Evolutionary conservation across 495 filamentous ascomycete species (phyloP).

Genomic region (Aspergillus homomorphus): DNA sequence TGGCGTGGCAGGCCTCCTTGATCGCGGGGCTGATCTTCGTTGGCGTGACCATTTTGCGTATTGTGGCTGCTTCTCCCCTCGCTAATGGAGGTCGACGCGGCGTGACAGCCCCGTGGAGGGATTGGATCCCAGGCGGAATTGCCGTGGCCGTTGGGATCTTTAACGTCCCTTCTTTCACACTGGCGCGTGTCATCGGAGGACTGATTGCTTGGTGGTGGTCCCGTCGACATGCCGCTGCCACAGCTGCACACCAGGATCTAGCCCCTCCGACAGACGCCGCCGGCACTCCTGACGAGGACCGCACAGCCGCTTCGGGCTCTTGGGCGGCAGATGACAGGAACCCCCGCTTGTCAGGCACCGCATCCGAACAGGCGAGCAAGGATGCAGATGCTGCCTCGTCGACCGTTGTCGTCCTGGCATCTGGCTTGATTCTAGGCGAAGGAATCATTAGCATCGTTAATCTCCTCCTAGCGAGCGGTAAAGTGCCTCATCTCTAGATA

Average conservation of each 20-base stretch:
- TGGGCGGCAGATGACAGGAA: not conserved
- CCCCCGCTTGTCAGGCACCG: not conserved
- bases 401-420: slow-evolving; percentile 61
- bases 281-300: not conserved
- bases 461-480: slow-evolving; percentile 72
- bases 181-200: slow-evolving; percentile 84
- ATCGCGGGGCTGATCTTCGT: slow-evolving; percentile 69
- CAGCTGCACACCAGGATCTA: not conserved
- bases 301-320: not conserved
- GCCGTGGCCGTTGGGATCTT: slow-evolving; percentile 98
- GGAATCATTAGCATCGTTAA: slow-evolving; percentile 93
- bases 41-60: slow-evolving; percentile 63
- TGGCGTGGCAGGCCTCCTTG: slow-evolving; percentile 74
- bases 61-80: slow-evolving; percentile 46
- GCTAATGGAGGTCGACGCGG: slow-evolving; percentile 24
- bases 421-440: slow-evolving; percentile 88
- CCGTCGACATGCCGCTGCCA: slow-evolving; percentile 23
- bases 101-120: slow-evolving; percentile 37
- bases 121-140: slow-evolving; percentile 81
- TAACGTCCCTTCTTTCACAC: slow-evolving; percentile 92
- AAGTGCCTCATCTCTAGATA: slow-evolving; percentile 69
- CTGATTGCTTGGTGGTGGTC: slow-evolving; percentile 73
- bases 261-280: not conserved
- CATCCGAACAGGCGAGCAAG: slow-evolving; percentile 26
- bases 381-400: slow-evolving; percentile 48